Evolutionary conservation across 192 early-diverging fungal species (phyloP).

Genomic region (Coemansia sp.): DNA sequence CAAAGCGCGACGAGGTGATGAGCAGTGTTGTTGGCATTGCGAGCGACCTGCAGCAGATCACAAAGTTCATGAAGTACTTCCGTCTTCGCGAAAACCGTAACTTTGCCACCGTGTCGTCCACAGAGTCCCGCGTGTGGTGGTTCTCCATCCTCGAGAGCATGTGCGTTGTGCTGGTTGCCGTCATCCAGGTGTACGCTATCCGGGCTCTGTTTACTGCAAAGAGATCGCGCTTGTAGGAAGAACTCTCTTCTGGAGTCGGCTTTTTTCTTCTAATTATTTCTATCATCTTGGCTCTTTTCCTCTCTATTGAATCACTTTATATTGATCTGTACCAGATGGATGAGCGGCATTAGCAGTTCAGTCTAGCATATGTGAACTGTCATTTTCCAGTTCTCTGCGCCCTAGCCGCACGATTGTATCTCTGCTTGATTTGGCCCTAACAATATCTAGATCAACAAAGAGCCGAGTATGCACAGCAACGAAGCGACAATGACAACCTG

Average conservation of each 20-base stretch:
- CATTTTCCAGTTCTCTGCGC: too few species aligned
- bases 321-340: not conserved
- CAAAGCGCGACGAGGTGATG: constrained; percentile 60
- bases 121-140: constrained; percentile 88
- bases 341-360: not conserved
- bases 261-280: not conserved
- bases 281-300: not conserved
- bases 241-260: not conserved
- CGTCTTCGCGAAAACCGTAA: constrained; percentile 89
- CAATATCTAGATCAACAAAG: constrained; percentile 3
- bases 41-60: constrained; percentile 65
- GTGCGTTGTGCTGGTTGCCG: constrained; percentile 79
- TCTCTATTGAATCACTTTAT: not conserved
- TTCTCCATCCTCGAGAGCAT: constrained; percentile 79
- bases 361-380: too few species aligned
- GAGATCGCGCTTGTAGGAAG: constrained; percentile 49
- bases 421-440: not conserved
- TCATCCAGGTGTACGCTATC: constrained; percentile 92
- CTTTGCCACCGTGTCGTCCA: constrained; percentile 84
- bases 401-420: too few species aligned
- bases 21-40: constrained; percentile 64
- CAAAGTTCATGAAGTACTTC: constrained; percentile 85
- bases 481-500: too few species aligned
- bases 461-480: not conserved
- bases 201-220: constrained; percentile 84